Percentiles rank a stretch among this genome's conserved stretches.
These are phyloP conservation scores for Mortierella sp. DNA, from an alignment of 371 early-diverging fungal genomes.

Conservation along the genomic window DNA sequence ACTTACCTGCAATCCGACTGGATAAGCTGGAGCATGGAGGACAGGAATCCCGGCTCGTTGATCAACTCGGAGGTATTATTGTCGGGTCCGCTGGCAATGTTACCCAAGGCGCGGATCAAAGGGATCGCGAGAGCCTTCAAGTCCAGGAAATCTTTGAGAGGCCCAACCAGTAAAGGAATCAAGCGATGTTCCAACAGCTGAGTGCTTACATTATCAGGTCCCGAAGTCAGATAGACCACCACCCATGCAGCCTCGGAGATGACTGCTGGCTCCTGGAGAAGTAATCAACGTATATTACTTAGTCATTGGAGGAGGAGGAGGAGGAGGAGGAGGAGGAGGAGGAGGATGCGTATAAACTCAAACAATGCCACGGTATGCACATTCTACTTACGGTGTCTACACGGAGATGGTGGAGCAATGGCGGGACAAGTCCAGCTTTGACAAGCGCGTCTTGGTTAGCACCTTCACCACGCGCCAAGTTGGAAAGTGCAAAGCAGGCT, in stretches of 20 bases:
- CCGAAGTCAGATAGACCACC: constrained; percentile 75
- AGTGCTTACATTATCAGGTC: constrained; percentile 64
- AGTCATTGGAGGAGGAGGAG: not conserved
- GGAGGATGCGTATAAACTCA: too few relatives aligned
- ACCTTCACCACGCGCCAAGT: constrained; percentile 75
- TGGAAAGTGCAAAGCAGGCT: constrained; percentile 83
- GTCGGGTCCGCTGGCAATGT: constrained; percentile 74
- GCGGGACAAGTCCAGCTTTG: constrained; percentile 57
- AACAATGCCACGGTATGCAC: not conserved
- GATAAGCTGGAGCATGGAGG: constrained; percentile 61
- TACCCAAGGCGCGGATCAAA: constrained; percentile 77
- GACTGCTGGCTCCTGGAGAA: constrained; percentile 60
- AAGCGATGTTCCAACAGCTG: constrained; percentile 63
- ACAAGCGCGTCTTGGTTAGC: constrained; percentile 65
- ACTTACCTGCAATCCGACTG: constrained; percentile 69
- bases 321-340: too few relatives aligned
- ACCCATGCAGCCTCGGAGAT: constrained; percentile 82
- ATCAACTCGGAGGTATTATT: constrained; percentile 67
- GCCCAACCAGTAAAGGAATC: constrained; percentile 57
- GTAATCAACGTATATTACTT: not conserved
- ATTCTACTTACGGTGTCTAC: constrained; percentile 40
- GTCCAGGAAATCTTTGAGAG: constrained; percentile 40
- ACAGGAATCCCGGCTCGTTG: constrained; percentile 63
- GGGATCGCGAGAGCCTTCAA: constrained; percentile 68
- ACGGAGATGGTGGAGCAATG: constrained; percentile 63